Evolutionary conservation across 2,329 filamentous ascomycete species (phyloP), one percentile per base, ranked within the genome.

Genomic region (Colletotrichum agaves): DNA sequence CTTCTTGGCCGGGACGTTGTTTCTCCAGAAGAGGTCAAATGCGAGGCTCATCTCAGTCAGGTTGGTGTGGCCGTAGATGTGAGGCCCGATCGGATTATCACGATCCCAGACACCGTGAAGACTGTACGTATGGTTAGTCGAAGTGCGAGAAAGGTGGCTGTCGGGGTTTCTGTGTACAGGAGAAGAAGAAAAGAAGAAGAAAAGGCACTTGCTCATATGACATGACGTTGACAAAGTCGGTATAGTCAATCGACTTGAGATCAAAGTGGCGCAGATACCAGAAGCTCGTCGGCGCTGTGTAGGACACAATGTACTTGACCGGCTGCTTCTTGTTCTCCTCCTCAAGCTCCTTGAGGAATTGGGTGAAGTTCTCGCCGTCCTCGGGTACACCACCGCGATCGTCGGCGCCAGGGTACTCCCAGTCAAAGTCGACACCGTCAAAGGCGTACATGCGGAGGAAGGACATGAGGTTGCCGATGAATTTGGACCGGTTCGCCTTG

Each of bases 1-100:
- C 61, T 84, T 82, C 0, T 59, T 33, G 0, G 84, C 76, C 0
- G 74, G 70, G 1, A 87, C 73, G 21, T 78, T 71, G 33, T 77
- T 79, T 3, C 81, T 75, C 82, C 84, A 86, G 4, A 86, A 72
- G 0, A 86, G 78, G 3, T 84, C 77, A 0, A 83, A 53, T 0
- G 76, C 76, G 0, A 70, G 31, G 5, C 80, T 74, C 17, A 85
- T 84, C 71, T 85, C 82, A n/a, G 82, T 83, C 0, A 85, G 61
- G 68, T 85, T 84, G 0, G 83, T 83, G 66, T 85, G 83, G 0
- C 73, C 73, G 3, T 75, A 72, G 5, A 83, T 74, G n/a, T 73
- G 69, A 2, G 69, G 31, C 0, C 80, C 79, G 13, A 76, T 77
- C 0, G 61, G 78, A 68, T 77, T 75, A 0, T 70, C 21, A 0